Conservation (phyloP, 331 rosid genomes). For the Spiraea crenata region DNA sequence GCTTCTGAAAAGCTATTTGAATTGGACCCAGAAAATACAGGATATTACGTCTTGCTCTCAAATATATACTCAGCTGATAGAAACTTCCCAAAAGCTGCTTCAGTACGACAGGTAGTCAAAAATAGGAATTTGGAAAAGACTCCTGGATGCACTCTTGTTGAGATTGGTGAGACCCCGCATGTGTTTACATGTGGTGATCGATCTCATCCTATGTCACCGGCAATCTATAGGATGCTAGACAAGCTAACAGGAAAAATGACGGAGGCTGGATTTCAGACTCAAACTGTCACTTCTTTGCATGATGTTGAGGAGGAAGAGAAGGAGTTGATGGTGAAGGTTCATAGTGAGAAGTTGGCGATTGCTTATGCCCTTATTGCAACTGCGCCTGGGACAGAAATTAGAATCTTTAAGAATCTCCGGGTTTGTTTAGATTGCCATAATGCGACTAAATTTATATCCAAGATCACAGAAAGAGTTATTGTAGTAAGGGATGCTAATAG, state of each 20-base stretch:
- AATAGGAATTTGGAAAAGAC: constrained; percentile 72
- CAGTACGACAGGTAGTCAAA: constrained; percentile 65
- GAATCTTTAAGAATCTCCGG: constrained; percentile 90
- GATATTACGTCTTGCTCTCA: constrained; percentile 84
- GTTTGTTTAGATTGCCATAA: constrained; percentile 93
- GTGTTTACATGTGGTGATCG: constrained; percentile 81
- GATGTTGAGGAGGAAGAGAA: constrained; percentile 99
- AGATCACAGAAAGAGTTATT: constrained; percentile 78
- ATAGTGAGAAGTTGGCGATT: constrained; percentile 90
- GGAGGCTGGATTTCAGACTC: constrained; percentile 78
- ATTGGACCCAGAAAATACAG: constrained; percentile 69
- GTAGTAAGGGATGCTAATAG: constrained; percentile 94
- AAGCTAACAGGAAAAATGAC: constrained; percentile 74
- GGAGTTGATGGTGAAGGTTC: constrained; percentile 84
- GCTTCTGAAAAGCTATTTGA: constrained; percentile 84
- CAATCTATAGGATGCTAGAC: constrained; percentile 81
- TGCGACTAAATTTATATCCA: constrained; percentile 85
- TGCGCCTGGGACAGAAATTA: constrained; percentile 79
- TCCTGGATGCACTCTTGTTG: constrained; percentile 95
- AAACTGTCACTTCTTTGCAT: constrained; percentile 77
- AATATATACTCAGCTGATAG: constrained; percentile 79
- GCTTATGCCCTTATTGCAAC: constrained; percentile 81
- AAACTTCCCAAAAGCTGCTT: constrained; percentile 91
- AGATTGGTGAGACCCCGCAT: constrained; percentile 64
- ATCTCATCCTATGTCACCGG: constrained; percentile 65